These are phyloP conservation scores for Mycena olivaceomarginata DNA, from an alignment of 768 basidiomycete species.

Conservation along the genomic window DNA sequence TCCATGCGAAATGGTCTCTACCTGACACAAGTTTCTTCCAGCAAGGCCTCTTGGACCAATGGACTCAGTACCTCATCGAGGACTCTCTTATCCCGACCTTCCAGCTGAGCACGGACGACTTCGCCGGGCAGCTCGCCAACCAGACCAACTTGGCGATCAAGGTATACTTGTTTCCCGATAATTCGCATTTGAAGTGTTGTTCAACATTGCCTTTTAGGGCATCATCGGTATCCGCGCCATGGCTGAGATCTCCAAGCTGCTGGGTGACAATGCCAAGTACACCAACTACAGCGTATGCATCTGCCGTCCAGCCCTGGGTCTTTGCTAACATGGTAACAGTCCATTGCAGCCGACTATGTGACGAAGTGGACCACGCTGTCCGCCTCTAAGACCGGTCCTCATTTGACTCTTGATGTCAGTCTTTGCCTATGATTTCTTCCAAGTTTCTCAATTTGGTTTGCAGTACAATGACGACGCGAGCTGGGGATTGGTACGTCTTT, in stretches of 20 bases:
- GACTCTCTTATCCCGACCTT: constrained; percentile 72
- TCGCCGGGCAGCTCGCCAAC: constrained; percentile 71
- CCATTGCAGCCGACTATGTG: constrained; percentile 65
- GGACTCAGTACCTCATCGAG: constrained; percentile 77
- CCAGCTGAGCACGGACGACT: constrained; percentile 74
- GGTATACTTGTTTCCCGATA: not conserved
- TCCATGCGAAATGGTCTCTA: not conserved
- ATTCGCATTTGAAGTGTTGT: too few species aligned
- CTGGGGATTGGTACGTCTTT: constrained; percentile 60
- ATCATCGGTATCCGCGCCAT: constrained; percentile 81
- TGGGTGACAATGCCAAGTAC: constrained; percentile 61
- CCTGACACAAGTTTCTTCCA: not conserved
- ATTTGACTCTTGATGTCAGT: constrained; percentile 63
- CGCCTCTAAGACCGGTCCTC: constrained; percentile 59
- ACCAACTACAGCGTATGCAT: constrained; percentile 63
- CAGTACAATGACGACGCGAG: constrained; percentile 42
- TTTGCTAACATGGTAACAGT: constrained; percentile 48
- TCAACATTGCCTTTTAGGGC: constrained; percentile 52
- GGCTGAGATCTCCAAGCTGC: constrained; percentile 69
- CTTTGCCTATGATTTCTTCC: not conserved
- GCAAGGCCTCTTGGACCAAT: constrained; percentile 71
- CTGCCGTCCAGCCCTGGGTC: not conserved
- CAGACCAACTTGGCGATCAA: constrained; percentile 85
- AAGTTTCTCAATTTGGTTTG: constrained; percentile 10
- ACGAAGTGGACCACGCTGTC: constrained; percentile 65